A percentile compares a stretch with the other conserved stretches of the same genome.
Conservation (phyloP, 495 filamentous ascomycete genomes). For the Daldinia decipiens region DNA sequence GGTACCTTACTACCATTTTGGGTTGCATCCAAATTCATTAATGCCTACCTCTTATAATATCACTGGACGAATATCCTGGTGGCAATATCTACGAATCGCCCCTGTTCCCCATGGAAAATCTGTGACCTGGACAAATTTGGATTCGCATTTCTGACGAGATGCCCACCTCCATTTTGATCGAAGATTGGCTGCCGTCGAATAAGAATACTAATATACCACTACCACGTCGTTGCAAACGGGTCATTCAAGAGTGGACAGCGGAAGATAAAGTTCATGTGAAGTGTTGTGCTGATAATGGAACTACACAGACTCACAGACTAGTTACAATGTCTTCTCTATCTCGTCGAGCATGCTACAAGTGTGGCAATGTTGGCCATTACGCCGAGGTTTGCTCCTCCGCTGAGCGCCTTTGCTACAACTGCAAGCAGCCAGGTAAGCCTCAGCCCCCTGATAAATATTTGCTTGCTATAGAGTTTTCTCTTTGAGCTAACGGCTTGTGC, state of each 20-base stretch:
- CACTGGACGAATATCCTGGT: slow-evolving; percentile 3
- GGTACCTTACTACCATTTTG: slow-evolving; percentile 33
- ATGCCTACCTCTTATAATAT: not conserved
- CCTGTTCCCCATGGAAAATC: not conserved
- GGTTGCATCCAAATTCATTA: slow-evolving; percentile 29
- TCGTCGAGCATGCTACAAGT: slow-evolving; percentile 99
- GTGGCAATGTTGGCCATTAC: slow-evolving; percentile 98
- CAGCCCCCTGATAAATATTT: slow-evolving; percentile 7
- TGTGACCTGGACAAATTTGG: not conserved
- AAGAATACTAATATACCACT: slow-evolving; percentile 23
- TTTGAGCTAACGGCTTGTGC: slow-evolving; percentile 19
- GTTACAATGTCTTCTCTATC: slow-evolving; percentile 87
- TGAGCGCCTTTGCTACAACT: slow-evolving; percentile 99
- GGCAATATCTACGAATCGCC: slow-evolving; percentile 11
- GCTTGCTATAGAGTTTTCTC: slow-evolving; percentile 25
- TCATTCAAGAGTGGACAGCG: slow-evolving; percentile 47
- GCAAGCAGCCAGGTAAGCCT: slow-evolving; percentile 87
- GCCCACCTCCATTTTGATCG: slow-evolving; percentile 17
- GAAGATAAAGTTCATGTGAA: slow-evolving; percentile 48
- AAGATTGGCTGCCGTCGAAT: slow-evolving; percentile 44
- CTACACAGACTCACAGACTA: slow-evolving; percentile 52
- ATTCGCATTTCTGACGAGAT: not conserved
- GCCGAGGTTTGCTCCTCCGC: slow-evolving; percentile 97
- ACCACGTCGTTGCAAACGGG: slow-evolving; percentile 51
- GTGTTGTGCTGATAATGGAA: slow-evolving; percentile 52